These are phyloP conservation scores for Talaromyces sp. DNA, from an alignment of 2,329 filamentous ascomycete genomes.

Conservation along the genomic window DNA sequence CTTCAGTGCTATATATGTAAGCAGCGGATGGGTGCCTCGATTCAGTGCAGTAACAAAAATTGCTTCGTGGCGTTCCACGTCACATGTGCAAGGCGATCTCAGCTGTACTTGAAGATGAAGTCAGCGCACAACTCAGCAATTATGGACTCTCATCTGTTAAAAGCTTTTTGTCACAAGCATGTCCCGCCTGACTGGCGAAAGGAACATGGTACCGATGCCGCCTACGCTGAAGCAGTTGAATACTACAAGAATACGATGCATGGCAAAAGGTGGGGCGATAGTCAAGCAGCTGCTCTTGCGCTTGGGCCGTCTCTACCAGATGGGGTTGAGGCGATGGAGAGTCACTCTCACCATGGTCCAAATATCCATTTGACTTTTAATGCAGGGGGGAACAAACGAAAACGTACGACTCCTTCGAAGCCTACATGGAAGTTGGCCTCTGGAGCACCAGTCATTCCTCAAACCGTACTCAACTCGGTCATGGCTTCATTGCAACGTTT, in stretches of 20 bases:
- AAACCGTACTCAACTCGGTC: conserved; percentile 80
- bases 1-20: conserved; percentile 94
- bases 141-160: conserved; percentile 76
- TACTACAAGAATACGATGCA: conserved; percentile 90
- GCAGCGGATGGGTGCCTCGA: conserved; percentile 96
- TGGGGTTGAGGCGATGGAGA: conserved; percentile 46
- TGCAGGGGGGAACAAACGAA: conserved; percentile 57
- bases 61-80: conserved; percentile 98
- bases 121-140: conserved; percentile 75
- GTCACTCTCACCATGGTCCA: conserved; percentile 35
- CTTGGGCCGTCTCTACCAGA: conserved; percentile 67
- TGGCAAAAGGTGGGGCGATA: conserved; percentile 87
- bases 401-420: conserved; percentile 54
- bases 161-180: conserved; percentile 95
- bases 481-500: conserved; percentile 81
- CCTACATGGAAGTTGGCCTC: conserved; percentile 88
- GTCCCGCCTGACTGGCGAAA: conserved; percentile 83
- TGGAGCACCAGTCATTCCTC: conserved; percentile 88
- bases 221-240: conserved; percentile 76
- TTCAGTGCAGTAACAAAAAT: conserved; percentile 95
- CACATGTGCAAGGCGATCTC: conserved; percentile 84
- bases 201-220: conserved; percentile 77
- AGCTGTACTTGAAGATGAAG: conserved; percentile 94
- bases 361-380: conserved; percentile 53
- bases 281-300: conserved; percentile 75